These are phyloP conservation scores for Colletotrichum sansevieriae DNA, from an alignment of 2,329 filamentous ascomycete species.

Conservation along the genomic window DNA sequence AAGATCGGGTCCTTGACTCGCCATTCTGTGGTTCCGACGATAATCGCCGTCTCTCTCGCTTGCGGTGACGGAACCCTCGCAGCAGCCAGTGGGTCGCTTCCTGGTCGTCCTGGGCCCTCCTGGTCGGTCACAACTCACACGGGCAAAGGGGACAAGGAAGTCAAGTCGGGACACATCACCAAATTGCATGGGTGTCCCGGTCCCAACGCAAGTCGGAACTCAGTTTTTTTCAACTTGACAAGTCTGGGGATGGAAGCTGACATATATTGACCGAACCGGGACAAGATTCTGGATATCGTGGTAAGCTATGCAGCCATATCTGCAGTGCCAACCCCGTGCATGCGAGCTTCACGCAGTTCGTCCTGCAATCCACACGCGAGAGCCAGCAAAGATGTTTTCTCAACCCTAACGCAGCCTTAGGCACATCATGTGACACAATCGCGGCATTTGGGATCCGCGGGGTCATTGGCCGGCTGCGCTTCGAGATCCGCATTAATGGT, in stretches of 20 bases:
- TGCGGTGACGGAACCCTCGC: slow-evolving; percentile 14
- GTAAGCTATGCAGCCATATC: not conserved
- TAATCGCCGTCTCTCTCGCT: slow-evolving; percentile 15
- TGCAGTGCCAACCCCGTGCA: slow-evolving; percentile 7
- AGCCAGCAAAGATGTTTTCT: not conserved
- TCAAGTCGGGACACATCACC: slow-evolving; percentile 9
- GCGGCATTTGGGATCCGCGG: slow-evolving; percentile 2
- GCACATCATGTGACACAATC: slow-evolving; percentile 7
- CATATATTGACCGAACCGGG: not conserved
- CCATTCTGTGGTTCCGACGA: slow-evolving; percentile 11
- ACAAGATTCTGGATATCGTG: not conserved
- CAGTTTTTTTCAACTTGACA: not conserved
- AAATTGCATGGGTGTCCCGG: slow-evolving; percentile 4
- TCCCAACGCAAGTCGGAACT: slow-evolving; percentile 3
- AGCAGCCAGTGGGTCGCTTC: slow-evolving; percentile 2
- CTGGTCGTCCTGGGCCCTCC: slow-evolving; percentile 1
- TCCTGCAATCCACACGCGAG: not conserved
- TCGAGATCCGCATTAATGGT: not conserved
- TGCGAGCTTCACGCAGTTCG: not conserved
- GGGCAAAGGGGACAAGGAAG: not conserved
- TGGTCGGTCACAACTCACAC: not conserved
- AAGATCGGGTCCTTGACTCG: slow-evolving; percentile 12
- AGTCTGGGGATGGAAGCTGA: slow-evolving; percentile 8
- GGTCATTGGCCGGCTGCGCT: not conserved
- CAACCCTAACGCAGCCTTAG: not conserved